Evolutionary conservation across 2,329 filamentous ascomycete genomes (phyloP), one percentile per base, ranked within the genome.

Genomic region (Cercospora zeina): DNA sequence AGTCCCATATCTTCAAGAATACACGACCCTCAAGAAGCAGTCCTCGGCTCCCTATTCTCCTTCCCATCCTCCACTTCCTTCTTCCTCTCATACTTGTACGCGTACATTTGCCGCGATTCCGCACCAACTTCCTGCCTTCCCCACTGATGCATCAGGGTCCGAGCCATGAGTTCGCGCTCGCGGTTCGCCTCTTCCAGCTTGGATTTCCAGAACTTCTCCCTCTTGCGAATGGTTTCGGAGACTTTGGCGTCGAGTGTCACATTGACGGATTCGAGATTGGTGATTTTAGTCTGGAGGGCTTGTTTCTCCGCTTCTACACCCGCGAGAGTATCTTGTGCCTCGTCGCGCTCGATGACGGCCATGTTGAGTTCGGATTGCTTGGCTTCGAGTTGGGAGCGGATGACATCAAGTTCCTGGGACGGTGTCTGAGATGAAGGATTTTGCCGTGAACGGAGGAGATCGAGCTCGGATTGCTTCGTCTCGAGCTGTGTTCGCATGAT

Each of bases 101-200:
- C 65, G 57, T 72, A 77, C 61, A 59, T 66, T 66, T 77, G 76
- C 61, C 68, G 68, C 33, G 65, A 67, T 7, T 65, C 68, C 16
- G 67, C 65, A 0, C 75, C 76, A 19, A 71, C 70, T 58, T 77
- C 76, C 56, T 75, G 73, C 42, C 89, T 85, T 70, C 96, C 91
- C 93, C 93, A 96, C 66, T 91, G 89, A 65, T 89, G 83, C 76
- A 93, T 86, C 54, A 96, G 79, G 47, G 88, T 85, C 54, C 73
- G 73, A 4, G 67, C 70, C 71, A 76, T 71, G 0, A 67, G 58
- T 58, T 68, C 69, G 36, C 73, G 67, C 68, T 76, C 74, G 33
- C 66, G 66, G 59, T 70, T 67, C 36, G 70, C 53, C 49, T 69
- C 66, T 36, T 67, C 67, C 24, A 69, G 37, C 49, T 65, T 68